Base-by-base conservation (phyloP, 106 monocot species). In the Platanthera zijinensis region DNA sequence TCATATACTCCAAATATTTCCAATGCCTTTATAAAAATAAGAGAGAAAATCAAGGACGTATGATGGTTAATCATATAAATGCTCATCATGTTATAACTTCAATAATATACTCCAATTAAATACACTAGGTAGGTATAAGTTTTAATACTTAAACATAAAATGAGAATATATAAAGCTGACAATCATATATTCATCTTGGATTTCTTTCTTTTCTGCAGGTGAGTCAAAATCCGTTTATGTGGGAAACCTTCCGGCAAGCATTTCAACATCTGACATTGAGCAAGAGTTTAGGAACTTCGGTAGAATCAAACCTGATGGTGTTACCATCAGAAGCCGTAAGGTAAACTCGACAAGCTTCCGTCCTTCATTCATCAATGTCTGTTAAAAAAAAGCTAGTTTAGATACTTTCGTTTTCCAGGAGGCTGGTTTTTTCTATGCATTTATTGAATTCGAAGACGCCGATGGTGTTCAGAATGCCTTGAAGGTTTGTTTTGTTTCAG, bases 211-310 rank as follows among this genome's bases (percentile, higher is more conserved):
- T 18, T 73, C 28, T 51, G 32, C 67, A 95, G 95, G 86, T 79
- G 95, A 95, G 73, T 69, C 77, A 32, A 86, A 80, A 75, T 95
- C 95, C 48, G 90, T 92, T 74, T 95, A 95, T 77, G 86, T 90
- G 74, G 87, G 90, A 12, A 90, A 90, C 67, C 62, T 90, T 21
- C 76, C 87, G 21, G 72, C 87, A 69, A 79, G 83, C 17, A 72
- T 80, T 57, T 74, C 87, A 10, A 76, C 73, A 15, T 74, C 79
- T 72, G 90, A 90, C 25, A 83, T 90, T 85, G 90, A 87, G 80
- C 74, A 85, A 30, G 87, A 87, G 75, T 90, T 90, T 25, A 85
- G 69, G 68, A 90, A 82, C 53, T 90, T 90, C 76, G 90, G 90
- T 49, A 87, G 75, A 82, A 80, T 90, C 11, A 85, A 57, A 57